phyloP scores from a whole-genome alignment of 805 yeast species.

The Candida tibetensis region DNA sequence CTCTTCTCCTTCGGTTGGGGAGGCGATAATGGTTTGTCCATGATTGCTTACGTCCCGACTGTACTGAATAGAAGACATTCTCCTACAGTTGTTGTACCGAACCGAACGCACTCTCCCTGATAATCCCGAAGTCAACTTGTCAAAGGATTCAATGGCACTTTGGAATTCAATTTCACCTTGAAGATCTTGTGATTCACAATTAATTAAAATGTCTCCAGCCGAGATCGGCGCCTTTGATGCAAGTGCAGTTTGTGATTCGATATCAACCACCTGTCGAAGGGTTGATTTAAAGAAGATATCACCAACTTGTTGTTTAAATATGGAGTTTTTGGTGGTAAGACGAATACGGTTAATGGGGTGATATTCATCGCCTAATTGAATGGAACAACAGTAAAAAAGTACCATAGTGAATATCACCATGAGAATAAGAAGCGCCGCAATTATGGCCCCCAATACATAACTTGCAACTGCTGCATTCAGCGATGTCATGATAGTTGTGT shows the following conservation, averaged over 20 bases:
- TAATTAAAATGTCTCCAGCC: no score
- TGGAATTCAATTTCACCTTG: slow-evolving; percentile 2
- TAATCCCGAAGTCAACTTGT: slow-evolving; percentile 13
- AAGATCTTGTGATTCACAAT: no score
- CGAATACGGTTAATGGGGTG: neutral
- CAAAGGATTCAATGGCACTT: slow-evolving; percentile 15
- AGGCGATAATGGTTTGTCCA: slow-evolving; percentile 11
- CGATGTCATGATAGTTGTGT: neutral
- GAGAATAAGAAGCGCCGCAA: slow-evolving; percentile 1
- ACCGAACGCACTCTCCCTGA: slow-evolving; percentile 7
- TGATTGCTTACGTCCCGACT: slow-evolving; percentile 6
- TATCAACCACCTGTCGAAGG: no score
- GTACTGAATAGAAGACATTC: slow-evolving; percentile 9
- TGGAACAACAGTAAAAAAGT: neutral
- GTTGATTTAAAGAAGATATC: neutral
- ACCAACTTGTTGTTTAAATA: neutral
- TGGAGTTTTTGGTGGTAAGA: neutral
- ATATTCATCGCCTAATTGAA: neutral
- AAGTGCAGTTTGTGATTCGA: no score
- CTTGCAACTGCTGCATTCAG: neutral
- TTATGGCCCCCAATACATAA: slow-evolving; percentile 2
- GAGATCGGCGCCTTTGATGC: no score
- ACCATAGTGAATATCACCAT: neutral
- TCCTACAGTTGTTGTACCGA: slow-evolving; percentile 3
- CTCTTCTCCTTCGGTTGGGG: slow-evolving; percentile 14